Conservation (phyloP, 345 rosid species). For the Acer saccharum region DNA sequence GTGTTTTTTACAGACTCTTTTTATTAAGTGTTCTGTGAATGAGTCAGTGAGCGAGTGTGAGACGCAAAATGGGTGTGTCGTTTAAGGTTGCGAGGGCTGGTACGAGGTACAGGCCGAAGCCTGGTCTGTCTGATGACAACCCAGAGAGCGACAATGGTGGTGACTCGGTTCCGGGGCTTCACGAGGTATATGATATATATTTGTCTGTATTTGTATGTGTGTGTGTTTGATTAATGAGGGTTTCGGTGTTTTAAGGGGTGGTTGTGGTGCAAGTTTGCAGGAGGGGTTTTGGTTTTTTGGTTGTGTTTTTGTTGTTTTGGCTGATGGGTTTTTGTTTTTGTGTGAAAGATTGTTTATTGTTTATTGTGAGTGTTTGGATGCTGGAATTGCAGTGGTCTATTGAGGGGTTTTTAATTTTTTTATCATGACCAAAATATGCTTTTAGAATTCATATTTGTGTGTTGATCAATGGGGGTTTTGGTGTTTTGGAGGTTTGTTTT, state of each 20-base stretch:
- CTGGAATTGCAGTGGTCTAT: conserved; percentile 2
- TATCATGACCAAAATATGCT: background rate
- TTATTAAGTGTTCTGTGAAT: background rate
- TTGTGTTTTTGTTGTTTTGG: background rate
- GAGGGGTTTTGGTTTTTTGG: background rate
- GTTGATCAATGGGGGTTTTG: background rate
- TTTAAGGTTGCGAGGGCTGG: conserved; percentile 29
- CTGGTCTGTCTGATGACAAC: conserved; percentile 1
- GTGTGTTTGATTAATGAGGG: background rate
- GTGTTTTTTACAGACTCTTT: background rate
- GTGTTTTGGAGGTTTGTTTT: background rate
- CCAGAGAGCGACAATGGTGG: background rate
- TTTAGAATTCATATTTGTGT: background rate
- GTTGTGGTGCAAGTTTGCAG: background rate
- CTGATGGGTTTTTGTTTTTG: background rate
- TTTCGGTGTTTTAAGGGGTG: background rate
- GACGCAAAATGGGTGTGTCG: conserved; percentile 26
- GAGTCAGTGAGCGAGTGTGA: background rate
- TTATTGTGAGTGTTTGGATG: background rate
- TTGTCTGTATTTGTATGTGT: too few species aligned
- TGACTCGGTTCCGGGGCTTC: background rate
- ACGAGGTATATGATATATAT: conserved; percentile 1
- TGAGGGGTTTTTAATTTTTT: background rate
- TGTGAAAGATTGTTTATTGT: background rate
- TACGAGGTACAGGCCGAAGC: conserved; percentile 29